phyloP scores from a whole-genome alignment of 176 grass and related monocot genomes.

The Aechmea fasciata region DNA sequence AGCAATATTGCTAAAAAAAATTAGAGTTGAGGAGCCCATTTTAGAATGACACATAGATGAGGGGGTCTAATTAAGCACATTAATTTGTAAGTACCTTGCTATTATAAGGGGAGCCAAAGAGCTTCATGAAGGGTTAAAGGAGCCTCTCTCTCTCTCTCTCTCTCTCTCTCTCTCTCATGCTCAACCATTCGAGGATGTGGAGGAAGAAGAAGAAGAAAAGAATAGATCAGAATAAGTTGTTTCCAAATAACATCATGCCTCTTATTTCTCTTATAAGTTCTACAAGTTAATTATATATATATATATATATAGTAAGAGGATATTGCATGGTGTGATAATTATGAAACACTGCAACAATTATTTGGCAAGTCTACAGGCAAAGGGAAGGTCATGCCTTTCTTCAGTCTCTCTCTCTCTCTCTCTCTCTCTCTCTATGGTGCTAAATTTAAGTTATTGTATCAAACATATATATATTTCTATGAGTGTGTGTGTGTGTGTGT shows the following conservation, averaged over 20 bases:
- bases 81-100: background rate
- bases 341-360: background rate
- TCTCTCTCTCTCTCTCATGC: background rate
- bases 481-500: no score
- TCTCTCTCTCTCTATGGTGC: no score
- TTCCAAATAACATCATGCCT: background rate
- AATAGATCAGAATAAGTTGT: background rate
- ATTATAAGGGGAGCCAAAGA: background rate
- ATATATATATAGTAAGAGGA: no score
- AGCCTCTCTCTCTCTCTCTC: background rate
- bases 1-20: no score
- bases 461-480: no score
- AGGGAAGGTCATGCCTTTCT: slow-evolving; percentile 31
- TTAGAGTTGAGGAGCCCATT: no score
- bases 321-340: background rate
- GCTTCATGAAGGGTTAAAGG: background rate
- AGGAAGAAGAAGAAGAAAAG: slow-evolving; percentile 9
- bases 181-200: background rate
- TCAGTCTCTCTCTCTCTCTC: slow-evolving; percentile 17
- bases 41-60: no score
- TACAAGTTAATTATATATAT: background rate
- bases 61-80: no score
- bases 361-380: slow-evolving; percentile 26
- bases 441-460: no score
- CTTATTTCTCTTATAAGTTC: background rate